These are phyloP conservation scores for Tolypocladium endophyticum DNA, from an alignment of 2,329 filamentous ascomycete species.

Conservation along the genomic window DNA sequence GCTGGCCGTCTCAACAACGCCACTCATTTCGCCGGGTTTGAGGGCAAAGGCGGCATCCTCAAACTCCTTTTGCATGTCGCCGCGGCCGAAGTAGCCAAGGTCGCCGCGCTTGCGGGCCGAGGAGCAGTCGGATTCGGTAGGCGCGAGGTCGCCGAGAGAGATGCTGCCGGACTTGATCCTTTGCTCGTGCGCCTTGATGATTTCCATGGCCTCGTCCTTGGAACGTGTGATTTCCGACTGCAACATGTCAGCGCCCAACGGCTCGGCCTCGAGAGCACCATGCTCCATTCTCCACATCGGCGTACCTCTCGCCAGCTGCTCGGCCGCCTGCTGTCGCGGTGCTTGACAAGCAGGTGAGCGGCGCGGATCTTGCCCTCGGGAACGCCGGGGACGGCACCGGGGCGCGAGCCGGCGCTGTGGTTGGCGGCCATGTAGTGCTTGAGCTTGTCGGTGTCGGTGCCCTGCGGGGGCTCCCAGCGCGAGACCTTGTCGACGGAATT, in stretches of 20 bases:
- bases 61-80: slow-evolving; percentile 98
- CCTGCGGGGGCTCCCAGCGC: slow-evolving; percentile 85
- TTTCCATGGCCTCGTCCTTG: slow-evolving; percentile 75
- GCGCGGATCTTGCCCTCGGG: slow-evolving; percentile 80
- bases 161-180: slow-evolving; percentile 62
- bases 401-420: slow-evolving; percentile 51
- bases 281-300: not conserved
- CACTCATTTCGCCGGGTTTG: slow-evolving; percentile 75
- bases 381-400: slow-evolving; percentile 26
- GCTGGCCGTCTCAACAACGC: slow-evolving; percentile 82
- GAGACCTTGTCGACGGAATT: slow-evolving; percentile 78
- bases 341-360: slow-evolving; percentile 89
- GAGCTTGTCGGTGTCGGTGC: slow-evolving; percentile 82
- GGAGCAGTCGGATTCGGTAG: slow-evolving; percentile 87
- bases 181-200: slow-evolving; percentile 64
- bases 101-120: slow-evolving; percentile 91
- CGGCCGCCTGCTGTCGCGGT: slow-evolving; percentile 75
- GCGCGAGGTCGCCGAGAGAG: slow-evolving; percentile 72
- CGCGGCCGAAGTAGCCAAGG: slow-evolving; percentile 84
- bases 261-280: not conserved
- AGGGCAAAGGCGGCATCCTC: slow-evolving; percentile 93
- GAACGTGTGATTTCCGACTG: slow-evolving; percentile 71
- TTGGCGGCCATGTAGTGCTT: slow-evolving; percentile 89
- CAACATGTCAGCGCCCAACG: not conserved
- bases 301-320: slow-evolving; percentile 79